Conservation (phyloP, 495 filamentous ascomycete genomes). For the Penicillium lividum region DNA sequence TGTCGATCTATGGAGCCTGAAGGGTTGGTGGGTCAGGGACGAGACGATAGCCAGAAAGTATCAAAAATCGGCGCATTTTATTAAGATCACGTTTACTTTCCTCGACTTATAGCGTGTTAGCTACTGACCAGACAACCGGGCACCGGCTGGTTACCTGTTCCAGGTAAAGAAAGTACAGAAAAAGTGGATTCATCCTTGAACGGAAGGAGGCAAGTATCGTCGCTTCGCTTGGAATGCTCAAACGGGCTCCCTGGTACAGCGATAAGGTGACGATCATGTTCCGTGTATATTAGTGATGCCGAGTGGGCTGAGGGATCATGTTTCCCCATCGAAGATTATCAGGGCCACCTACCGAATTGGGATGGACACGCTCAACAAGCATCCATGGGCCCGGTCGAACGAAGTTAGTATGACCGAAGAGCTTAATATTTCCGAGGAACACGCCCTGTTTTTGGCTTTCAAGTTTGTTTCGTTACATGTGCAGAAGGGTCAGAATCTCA, state of each 20-base stretch:
- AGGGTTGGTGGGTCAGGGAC: slow-evolving; percentile 5
- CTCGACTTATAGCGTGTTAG: slow-evolving; percentile 1
- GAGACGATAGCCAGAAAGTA: background rate
- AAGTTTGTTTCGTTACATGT: background rate
- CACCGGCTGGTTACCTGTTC: background rate
- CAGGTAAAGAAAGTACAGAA: background rate
- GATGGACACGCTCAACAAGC: slow-evolving; percentile 1
- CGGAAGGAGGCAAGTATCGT: slow-evolving; percentile 20
- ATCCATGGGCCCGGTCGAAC: background rate
- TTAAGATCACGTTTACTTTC: slow-evolving; percentile 16
- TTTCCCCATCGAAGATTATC: slow-evolving; percentile 1
- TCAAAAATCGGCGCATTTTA: slow-evolving; percentile 5
- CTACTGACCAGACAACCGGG: slow-evolving; percentile 9
- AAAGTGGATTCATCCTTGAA: slow-evolving; percentile 7
- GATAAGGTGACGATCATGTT: slow-evolving; percentile 24
- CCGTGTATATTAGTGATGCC: slow-evolving; percentile 18
- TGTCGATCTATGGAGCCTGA: slow-evolving; percentile 21
- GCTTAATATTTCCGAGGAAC: background rate
- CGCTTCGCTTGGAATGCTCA: slow-evolving; percentile 14
- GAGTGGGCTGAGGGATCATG: slow-evolving; percentile 20
- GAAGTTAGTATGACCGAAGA: background rate
- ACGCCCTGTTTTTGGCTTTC: background rate
- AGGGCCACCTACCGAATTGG: slow-evolving; percentile 7
- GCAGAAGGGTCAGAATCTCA: background rate
- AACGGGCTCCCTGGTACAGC: slow-evolving; percentile 6